A percentile compares a stretch with the other conserved stretches of the same genome.
Evolutionary conservation across 1,139 yeast species (phyloP).

Genomic region (Yamadazyma membranifaciens): DNA sequence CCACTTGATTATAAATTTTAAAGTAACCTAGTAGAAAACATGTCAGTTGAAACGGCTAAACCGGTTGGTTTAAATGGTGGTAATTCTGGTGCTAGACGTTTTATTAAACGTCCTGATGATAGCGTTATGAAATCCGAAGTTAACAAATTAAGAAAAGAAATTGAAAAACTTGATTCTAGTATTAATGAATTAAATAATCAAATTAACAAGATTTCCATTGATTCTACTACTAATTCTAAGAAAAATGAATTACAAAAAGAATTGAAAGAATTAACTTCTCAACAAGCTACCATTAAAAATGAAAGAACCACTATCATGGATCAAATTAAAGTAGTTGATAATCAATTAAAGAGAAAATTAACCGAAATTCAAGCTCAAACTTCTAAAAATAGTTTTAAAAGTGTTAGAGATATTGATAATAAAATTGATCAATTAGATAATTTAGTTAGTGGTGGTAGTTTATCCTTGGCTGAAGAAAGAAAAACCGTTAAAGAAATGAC

Average conservation of each 20-base stretch:
- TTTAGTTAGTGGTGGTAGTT: conserved; percentile 72
- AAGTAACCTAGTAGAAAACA: conserved; percentile 7
- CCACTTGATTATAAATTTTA: no score
- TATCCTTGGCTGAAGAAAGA: conserved; percentile 92
- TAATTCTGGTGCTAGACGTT: conserved; percentile 27
- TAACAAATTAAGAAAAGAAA: conserved; percentile 60
- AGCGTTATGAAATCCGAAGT: conserved; percentile 58
- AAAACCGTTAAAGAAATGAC: conserved; percentile 82
- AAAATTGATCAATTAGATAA: conserved; percentile 71
- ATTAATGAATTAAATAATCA: conserved; percentile 42
- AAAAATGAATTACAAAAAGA: conserved; percentile 66
- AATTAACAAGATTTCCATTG: conserved; percentile 43
- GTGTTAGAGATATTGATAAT: conserved; percentile 74
- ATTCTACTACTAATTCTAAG: conserved; percentile 46
- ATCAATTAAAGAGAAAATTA: conserved; percentile 71
- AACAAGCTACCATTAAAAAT: conserved; percentile 70
- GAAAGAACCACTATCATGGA: conserved; percentile 69
- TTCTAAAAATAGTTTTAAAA: conserved; percentile 68
- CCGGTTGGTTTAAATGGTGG: conserved; percentile 4
- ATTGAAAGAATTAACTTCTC: conserved; percentile 58
- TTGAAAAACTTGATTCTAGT: conserved; percentile 64
- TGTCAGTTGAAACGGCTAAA: conserved; percentile 19
- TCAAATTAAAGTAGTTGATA: conserved; percentile 71
- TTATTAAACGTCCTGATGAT: conserved; percentile 77
- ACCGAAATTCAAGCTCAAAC: conserved; percentile 71